phyloP scores from a whole-genome alignment of 768 basidiomycete genomes.

The Mycena latifolia region DNA sequence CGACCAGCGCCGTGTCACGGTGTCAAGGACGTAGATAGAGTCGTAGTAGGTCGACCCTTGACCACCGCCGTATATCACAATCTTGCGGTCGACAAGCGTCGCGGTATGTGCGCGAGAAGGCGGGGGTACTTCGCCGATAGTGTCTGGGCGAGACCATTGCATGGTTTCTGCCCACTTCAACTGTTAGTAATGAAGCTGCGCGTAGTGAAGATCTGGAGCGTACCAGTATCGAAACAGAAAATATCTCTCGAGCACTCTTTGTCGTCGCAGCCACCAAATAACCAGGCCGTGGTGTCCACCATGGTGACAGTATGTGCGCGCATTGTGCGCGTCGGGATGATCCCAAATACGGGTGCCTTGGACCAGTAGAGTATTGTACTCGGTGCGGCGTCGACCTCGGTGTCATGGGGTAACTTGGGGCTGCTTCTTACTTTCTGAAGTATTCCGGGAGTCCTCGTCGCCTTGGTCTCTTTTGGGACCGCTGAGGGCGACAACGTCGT shows the following conservation, averaged over 20 bases:
- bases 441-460: constrained; percentile 35
- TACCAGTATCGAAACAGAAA: constrained; percentile 89
- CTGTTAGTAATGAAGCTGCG: background rate
- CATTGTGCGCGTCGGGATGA: constrained; percentile 74
- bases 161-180: constrained; percentile 73
- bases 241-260: constrained; percentile 80
- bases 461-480: constrained; percentile 32
- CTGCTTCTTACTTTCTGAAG: constrained; percentile 56
- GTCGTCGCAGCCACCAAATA: constrained; percentile 92
- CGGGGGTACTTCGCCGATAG: constrained; percentile 82
- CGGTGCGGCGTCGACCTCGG: constrained; percentile 70
- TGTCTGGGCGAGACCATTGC: constrained; percentile 88
- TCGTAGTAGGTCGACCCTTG: constrained; percentile 88
- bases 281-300: constrained; percentile 86
- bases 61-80: constrained; percentile 91
- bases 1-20: constrained; percentile 75
- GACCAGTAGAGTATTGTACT: constrained; percentile 91
- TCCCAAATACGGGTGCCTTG: constrained; percentile 82
- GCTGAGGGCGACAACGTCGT: constrained; percentile 24
- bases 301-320: constrained; percentile 89
- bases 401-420: constrained; percentile 73
- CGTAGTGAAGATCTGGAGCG: constrained; percentile 29
- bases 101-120: constrained; percentile 91
- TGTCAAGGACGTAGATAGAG: constrained; percentile 86
- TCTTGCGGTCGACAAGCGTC: constrained; percentile 82